Conservation (phyloP, 2,329 filamentous ascomycete genomes). For the Phyllosticta ampelicida region DNA sequence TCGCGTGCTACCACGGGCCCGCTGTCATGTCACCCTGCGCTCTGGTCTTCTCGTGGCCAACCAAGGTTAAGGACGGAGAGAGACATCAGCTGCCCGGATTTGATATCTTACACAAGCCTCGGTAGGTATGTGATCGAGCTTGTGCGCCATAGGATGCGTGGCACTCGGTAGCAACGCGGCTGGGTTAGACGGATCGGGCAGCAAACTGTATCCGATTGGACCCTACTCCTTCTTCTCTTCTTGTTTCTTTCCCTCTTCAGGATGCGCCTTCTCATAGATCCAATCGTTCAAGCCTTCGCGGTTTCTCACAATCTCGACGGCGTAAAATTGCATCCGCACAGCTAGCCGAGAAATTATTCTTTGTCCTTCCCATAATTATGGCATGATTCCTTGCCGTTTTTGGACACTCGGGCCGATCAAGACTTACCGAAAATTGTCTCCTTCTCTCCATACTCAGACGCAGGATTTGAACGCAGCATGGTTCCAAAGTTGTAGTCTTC, state of each 20-base stretch:
- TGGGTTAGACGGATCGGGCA: background rate
- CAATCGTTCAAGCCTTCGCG: conserved; percentile 86
- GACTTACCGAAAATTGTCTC: conserved; percentile 79
- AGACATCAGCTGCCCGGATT: background rate
- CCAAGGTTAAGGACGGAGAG: background rate
- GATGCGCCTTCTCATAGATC: conserved; percentile 78
- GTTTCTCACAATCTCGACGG: conserved; percentile 69
- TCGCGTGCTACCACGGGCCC: background rate
- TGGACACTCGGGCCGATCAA: background rate
- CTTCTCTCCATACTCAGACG: conserved; percentile 75
- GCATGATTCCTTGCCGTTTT: conserved; percentile 11
- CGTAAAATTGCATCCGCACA: conserved; percentile 76
- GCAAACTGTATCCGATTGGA: background rate
- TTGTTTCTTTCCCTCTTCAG: conserved; percentile 37
- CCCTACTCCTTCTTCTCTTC: conserved; percentile 3
- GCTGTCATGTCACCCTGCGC: background rate
- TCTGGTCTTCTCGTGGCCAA: background rate
- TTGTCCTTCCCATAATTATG: background rate
- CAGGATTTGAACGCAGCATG: conserved; percentile 69
- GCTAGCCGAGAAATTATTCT: conserved; percentile 26
- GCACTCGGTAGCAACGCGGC: background rate
- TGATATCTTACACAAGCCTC: background rate
- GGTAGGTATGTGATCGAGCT: background rate
- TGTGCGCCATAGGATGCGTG: background rate
- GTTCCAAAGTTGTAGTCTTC: conserved; percentile 98